phyloP scores from a whole-genome alignment of 176 grass and related monocot species.

The Puccinellia tenuiflora region DNA sequence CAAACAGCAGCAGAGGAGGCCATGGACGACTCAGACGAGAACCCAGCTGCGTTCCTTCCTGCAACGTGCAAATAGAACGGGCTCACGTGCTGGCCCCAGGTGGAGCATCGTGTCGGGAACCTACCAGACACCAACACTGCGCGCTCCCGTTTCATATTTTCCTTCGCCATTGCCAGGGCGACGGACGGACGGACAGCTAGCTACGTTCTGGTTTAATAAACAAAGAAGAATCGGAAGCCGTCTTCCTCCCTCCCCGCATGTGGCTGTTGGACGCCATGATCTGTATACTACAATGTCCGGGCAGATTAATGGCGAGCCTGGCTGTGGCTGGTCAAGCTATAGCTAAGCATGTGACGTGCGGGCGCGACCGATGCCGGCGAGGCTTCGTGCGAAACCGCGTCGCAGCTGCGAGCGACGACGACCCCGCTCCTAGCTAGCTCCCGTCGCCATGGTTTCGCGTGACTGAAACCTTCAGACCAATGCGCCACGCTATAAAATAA shows the following conservation, averaged over 20 bases:
- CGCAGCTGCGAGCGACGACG: background rate
- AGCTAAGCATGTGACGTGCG: background rate
- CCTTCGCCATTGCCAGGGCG: background rate
- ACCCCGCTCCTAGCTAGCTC: background rate
- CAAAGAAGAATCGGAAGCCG: background rate
- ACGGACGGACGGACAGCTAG: too few relatives aligned
- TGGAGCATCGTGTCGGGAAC: constrained; percentile 33
- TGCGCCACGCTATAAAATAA: too few relatives aligned
- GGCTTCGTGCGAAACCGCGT: constrained; percentile 6
- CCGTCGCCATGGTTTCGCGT: background rate
- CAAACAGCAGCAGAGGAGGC: background rate
- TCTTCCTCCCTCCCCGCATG: constrained; percentile 11
- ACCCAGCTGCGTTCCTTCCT: background rate
- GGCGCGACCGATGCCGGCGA: background rate
- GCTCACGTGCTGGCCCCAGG: background rate
- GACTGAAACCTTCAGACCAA: background rate
- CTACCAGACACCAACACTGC: constrained; percentile 23
- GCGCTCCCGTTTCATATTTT: constrained; percentile 2
- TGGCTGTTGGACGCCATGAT: constrained; percentile 7
- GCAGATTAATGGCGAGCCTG: background rate
- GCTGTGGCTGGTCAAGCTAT: background rate
- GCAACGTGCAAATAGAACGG: background rate
- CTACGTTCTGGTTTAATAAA: background rate
- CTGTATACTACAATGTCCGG: background rate
- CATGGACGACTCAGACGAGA: background rate